These are phyloP conservation scores for Gymnopus androsaceus DNA, from an alignment of 1,284 basidiomycete genomes.

Conservation along the genomic window DNA sequence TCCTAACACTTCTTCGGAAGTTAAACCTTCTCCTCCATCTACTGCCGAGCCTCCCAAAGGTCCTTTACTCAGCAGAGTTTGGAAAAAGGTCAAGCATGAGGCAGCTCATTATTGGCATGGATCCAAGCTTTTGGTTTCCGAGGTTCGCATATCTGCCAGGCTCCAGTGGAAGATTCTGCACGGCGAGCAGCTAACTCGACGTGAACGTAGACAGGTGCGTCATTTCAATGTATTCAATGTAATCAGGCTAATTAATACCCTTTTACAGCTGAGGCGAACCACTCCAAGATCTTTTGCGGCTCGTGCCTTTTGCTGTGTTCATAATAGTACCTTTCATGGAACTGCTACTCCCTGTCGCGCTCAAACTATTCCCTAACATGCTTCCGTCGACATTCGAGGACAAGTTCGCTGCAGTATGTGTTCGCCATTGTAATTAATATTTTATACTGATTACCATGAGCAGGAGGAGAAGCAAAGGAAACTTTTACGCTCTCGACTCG, in stretches of 20 bases:
- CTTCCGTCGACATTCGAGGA: conserved; percentile 98
- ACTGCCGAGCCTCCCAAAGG: conserved; percentile 50
- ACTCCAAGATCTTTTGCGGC: conserved; percentile 89
- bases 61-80: conserved; percentile 63
- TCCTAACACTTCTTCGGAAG: conserved; percentile 33
- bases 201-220: conserved; percentile 89
- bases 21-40: conserved; percentile 51
- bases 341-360: conserved; percentile 91
- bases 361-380: conserved; percentile 99
- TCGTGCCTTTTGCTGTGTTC: conserved; percentile 95
- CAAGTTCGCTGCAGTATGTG: conserved; percentile 84
- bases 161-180: conserved; percentile 92
- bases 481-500: conserved; percentile 89
- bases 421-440: background rate
- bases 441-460: background rate
- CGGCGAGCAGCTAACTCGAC: conserved; percentile 87
- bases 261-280: conserved; percentile 82
- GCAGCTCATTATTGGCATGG: conserved; percentile 98
- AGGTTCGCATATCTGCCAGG: conserved; percentile 88
- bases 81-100: conserved; percentile 96
- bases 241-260: background rate
- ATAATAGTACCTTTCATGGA: conserved; percentile 98
- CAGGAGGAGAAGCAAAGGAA: conserved; percentile 98
- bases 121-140: conserved; percentile 91
- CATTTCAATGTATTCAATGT: conserved; percentile 7